A percentile compares a stretch with the other conserved stretches of the same genome.
Conservation (phyloP, 108 stramenopile genomes). For the Cylindrotheca closterium region DNA sequence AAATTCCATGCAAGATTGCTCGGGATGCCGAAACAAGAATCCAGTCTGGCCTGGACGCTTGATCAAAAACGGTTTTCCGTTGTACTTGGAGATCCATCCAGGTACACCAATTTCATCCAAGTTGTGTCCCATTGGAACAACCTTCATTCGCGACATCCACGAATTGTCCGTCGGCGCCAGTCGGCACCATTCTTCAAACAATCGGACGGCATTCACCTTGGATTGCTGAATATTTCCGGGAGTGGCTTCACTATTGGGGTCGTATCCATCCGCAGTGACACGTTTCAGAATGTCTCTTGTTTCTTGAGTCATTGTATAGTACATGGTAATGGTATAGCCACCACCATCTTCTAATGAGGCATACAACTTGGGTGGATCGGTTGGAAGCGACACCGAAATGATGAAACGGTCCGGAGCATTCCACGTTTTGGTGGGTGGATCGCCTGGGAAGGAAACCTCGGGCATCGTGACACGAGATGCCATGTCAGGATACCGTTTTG, state of each 20-base stretch:
- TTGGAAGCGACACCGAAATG: conserved; percentile 68
- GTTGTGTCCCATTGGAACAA: conserved; percentile 64
- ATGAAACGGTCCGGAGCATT: conserved; percentile 76
- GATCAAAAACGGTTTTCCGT: conserved; percentile 82
- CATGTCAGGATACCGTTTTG: conserved; percentile 59
- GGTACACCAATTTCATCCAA: conserved; percentile 76
- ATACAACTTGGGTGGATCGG: conserved; percentile 74
- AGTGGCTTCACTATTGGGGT: conserved; percentile 46
- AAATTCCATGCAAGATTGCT: conserved; percentile 75
- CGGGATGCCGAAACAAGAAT: conserved; percentile 68
- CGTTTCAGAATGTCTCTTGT: conserved; percentile 75
- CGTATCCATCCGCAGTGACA: conserved; percentile 72
- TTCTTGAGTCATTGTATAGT: conserved; percentile 73
- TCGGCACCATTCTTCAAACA: conserved; percentile 81
- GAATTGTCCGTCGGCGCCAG: conserved; percentile 64
- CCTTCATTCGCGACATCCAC: conserved; percentile 79
- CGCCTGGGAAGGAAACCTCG: conserved; percentile 40
- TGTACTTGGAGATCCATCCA: conserved; percentile 80
- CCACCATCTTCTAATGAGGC: conserved; percentile 57
- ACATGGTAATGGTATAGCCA: conserved; percentile 69
- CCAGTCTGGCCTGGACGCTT: conserved; percentile 78
- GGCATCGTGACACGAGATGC: conserved; percentile 66
- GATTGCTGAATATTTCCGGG: conserved; percentile 50
- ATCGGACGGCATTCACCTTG: conserved; percentile 67
- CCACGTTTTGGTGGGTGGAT: conserved; percentile 58